Percentiles rank a stretch among this genome's conserved stretches.
Evolutionary conservation across 768 basidiomycete species (phyloP).

Genomic region (Lepiota brunneoincarnata): DNA sequence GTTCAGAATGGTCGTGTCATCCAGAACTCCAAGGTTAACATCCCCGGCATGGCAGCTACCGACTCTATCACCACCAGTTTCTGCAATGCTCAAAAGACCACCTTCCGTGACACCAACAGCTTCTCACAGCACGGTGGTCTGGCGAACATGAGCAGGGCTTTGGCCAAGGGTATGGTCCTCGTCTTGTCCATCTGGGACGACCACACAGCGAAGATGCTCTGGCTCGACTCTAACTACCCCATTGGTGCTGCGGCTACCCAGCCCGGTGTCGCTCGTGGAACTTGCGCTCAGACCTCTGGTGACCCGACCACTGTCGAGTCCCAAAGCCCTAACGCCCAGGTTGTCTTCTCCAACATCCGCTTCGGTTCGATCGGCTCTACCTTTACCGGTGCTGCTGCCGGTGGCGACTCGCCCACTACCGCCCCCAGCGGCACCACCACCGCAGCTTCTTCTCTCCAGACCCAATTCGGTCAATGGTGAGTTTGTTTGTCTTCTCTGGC

Average conservation of each 20-base stretch:
- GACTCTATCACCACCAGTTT: conserved; percentile 40
- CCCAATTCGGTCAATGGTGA: conserved; percentile 28
- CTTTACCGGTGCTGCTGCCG: conserved; percentile 16
- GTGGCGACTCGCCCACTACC: conserved; percentile 5
- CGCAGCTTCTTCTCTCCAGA: conserved; percentile 16
- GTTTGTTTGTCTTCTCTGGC: not conserved
- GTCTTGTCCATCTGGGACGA: conserved; percentile 50
- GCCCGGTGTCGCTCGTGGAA: conserved; percentile 43
- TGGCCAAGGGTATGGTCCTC: conserved; percentile 45
- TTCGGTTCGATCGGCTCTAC: conserved; percentile 46
- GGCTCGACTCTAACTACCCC: conserved; percentile 48
- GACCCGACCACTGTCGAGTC: conserved; percentile 39
- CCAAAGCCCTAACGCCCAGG: conserved; percentile 31
- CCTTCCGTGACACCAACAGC: conserved; percentile 42
- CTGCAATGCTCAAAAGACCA: conserved; percentile 45
- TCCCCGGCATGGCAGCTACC: conserved; percentile 26
- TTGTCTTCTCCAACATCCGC: conserved; percentile 50
- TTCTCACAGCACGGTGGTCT: conserved; percentile 45
- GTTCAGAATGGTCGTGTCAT: conserved; percentile 37
- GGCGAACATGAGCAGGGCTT: conserved; percentile 30
- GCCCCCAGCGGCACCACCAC: conserved; percentile 9
- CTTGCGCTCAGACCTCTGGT: conserved; percentile 42
- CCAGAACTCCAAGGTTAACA: conserved; percentile 30
- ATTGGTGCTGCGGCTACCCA: conserved; percentile 24
- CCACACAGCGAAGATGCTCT: conserved; percentile 47